A percentile compares a stretch with the other conserved stretches of the same genome.
Conservation (phyloP, 305 asterid species). For the Rubia peregrina region DNA sequence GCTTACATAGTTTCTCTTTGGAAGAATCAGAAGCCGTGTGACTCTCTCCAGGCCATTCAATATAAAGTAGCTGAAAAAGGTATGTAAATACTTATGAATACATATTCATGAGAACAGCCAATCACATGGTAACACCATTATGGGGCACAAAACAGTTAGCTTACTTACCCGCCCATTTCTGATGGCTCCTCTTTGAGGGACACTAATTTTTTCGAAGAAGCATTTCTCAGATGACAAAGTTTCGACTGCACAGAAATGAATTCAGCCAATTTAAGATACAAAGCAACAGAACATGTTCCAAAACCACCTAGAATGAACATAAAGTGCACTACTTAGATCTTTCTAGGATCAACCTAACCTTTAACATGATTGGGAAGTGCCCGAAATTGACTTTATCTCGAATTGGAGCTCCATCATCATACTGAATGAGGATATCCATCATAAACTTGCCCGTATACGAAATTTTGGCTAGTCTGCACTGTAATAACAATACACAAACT, state of each 20-base stretch:
- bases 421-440: constrained; percentile 53
- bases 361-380: constrained; percentile 81
- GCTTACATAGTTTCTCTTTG: constrained; percentile 86
- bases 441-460: constrained; percentile 63
- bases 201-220: constrained; percentile 47
- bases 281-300: constrained; percentile 5
- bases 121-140: neutral
- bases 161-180: constrained; percentile 97
- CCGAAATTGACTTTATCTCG: constrained; percentile 60
- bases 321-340: neutral
- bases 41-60: constrained; percentile 95
- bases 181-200: constrained; percentile 73
- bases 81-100: neutral
- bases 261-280: neutral
- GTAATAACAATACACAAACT: constrained; percentile 24
- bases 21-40: constrained; percentile 70
- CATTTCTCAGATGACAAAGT: constrained; percentile 57
- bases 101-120: neutral
- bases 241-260: constrained; percentile 52
- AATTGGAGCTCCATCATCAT: constrained; percentile 44
- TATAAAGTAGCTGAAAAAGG: constrained; percentile 66
- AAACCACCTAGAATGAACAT: neutral
- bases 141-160: constrained; percentile 8
- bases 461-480: constrained; percentile 94
- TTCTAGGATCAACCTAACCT: constrained; percentile 35